Conservation (phyloP, 2,329 filamentous ascomycete species). For the Penicillium freii region DNA sequence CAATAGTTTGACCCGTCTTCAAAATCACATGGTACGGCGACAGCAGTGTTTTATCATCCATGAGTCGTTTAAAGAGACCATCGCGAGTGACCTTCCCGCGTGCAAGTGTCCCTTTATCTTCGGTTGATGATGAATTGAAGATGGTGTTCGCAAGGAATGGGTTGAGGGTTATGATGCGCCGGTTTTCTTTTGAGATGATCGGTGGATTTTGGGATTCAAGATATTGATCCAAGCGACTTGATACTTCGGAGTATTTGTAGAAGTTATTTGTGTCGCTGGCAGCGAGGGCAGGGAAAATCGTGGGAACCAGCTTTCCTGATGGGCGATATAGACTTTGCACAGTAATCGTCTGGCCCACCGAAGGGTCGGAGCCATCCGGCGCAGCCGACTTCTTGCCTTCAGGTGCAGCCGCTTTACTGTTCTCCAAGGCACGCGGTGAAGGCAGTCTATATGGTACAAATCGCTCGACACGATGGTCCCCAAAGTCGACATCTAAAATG, state of each 20-base stretch:
- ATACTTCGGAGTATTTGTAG: conserved; percentile 61
- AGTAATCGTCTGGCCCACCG: conserved; percentile 43
- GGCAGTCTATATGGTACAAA: conserved; percentile 65
- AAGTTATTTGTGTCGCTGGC: conserved; percentile 53
- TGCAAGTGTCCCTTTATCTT: conserved; percentile 57
- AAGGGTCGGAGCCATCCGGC: conserved; percentile 39
- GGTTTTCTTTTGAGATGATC: conserved; percentile 57
- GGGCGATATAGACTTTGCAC: conserved; percentile 57
- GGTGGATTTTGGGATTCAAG: conserved; percentile 54
- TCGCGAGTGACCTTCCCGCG: conserved; percentile 60
- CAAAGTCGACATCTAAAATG: conserved; percentile 64
- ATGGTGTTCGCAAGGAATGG: conserved; percentile 63
- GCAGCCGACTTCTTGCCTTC: conserved; percentile 29
- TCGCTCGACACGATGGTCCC: conserved; percentile 51
- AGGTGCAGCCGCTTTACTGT: conserved; percentile 34
- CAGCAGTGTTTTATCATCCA: conserved; percentile 50
- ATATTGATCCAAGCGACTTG: conserved; percentile 57
- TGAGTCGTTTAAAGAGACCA: conserved; percentile 58
- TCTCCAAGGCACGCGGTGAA: conserved; percentile 53
- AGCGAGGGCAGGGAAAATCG: conserved; percentile 50
- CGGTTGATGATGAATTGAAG: conserved; percentile 52
- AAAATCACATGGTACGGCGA: conserved; percentile 59
- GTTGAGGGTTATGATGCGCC: conserved; percentile 60
- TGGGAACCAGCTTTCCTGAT: conserved; percentile 56
- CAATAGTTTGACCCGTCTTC: conserved; percentile 37